Conservation (phyloP, 2,329 filamentous ascomycete species). For the Aspergillus proliferans region DNA sequence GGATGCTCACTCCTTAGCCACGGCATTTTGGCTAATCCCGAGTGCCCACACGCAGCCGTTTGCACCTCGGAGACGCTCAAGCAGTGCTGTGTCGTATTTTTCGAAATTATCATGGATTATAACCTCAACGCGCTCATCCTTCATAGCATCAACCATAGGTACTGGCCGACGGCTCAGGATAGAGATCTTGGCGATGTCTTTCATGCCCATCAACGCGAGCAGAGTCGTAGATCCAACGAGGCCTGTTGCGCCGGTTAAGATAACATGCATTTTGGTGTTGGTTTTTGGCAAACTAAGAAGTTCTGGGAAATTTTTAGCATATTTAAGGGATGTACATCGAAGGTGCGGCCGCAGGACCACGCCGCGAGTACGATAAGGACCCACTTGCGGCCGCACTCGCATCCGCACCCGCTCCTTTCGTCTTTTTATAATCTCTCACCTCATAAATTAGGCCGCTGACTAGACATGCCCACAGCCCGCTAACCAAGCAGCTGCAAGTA, state of each 20-base stretch:
- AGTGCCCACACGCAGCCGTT: conserved; percentile 67
- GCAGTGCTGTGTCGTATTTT: conserved; percentile 48
- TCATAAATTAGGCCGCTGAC: too few species aligned
- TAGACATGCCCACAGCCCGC: too few species aligned
- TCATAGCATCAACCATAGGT: conserved; percentile 48
- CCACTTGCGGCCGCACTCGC: too few species aligned
- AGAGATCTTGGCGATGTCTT: conserved; percentile 40
- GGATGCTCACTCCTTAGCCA: conserved; percentile 48
- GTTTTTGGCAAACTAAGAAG: too few species aligned
- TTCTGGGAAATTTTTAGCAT: too few species aligned
- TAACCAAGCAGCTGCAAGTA: too few species aligned
- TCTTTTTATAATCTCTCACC: too few species aligned
- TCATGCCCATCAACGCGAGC: conserved; percentile 50
- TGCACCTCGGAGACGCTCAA: conserved; percentile 57
- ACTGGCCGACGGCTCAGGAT: conserved; percentile 62
- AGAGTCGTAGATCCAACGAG: conserved; percentile 57
- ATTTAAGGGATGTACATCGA: too few species aligned
- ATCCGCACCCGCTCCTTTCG: too few species aligned
- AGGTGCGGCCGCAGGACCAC: too few species aligned
- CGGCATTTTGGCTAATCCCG: conserved; percentile 57
- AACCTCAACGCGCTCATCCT: conserved; percentile 48
- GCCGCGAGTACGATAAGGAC: too few species aligned
- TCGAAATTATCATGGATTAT: conserved; percentile 65
- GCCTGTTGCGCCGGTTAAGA: conserved; percentile 61
- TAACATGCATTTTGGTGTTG: conserved; percentile 37